Evolutionary conservation across 345 rosid genomes (phyloP).

Genomic region (Odontarrhena argentea): DNA sequence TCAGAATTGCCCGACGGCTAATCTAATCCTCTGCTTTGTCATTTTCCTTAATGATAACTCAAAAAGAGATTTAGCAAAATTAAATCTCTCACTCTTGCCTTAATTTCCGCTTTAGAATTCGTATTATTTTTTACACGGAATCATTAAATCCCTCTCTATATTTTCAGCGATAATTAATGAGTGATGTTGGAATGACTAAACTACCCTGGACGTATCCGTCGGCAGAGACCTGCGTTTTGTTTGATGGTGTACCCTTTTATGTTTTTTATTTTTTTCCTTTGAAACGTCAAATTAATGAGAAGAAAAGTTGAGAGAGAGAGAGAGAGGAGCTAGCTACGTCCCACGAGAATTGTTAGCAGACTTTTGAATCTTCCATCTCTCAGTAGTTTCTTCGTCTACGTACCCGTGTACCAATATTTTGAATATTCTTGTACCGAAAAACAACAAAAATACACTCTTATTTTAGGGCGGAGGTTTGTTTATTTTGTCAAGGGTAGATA

Average conservation of each 20-base stretch:
- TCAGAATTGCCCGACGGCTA: slow-evolving; percentile 37
- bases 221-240: slow-evolving; percentile 23
- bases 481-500: background rate
- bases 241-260: background rate
- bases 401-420: slow-evolving; percentile 4
- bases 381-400: background rate
- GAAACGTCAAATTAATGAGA: slow-evolving; percentile 25
- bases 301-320: slow-evolving; percentile 13
- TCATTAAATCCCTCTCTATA: background rate
- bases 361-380: slow-evolving; percentile 35
- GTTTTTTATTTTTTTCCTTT: background rate
- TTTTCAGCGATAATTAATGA: background rate
- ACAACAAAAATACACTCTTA: background rate
- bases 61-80: background rate
- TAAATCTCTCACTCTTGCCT: background rate
- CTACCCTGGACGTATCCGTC: slow-evolving; percentile 24
- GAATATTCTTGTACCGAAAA: background rate
- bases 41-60: too few relatives aligned
- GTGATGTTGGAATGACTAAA: background rate
- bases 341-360: slow-evolving; percentile 32
- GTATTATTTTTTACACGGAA: background rate
- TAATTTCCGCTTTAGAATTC: slow-evolving; percentile 16
- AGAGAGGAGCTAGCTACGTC: slow-evolving; percentile 23
- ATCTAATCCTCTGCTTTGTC: slow-evolving; percentile 1
- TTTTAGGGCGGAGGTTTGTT: background rate